Conservation (phyloP, 305 asterid genomes). For the Rubia occidens region DNA sequence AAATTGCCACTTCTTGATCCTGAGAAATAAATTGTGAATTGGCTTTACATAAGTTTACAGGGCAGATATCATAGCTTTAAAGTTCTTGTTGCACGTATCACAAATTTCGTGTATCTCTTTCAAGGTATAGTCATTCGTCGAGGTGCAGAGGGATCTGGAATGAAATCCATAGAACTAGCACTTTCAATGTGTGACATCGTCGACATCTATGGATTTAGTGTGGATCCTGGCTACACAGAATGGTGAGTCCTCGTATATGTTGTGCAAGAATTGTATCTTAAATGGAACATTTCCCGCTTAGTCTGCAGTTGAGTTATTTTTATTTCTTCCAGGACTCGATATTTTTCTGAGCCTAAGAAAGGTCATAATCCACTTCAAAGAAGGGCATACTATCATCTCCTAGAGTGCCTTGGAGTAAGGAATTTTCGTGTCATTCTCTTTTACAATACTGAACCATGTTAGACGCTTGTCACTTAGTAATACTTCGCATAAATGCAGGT, state of each 20-base stretch:
- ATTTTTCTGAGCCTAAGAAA: constrained; percentile 86
- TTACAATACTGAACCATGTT: not conserved
- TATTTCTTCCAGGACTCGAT: constrained; percentile 60
- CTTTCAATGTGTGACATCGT: constrained; percentile 97
- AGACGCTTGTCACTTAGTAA: not conserved
- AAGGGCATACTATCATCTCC: constrained; percentile 95
- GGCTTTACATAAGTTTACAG: not conserved
- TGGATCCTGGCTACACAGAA: constrained; percentile 98
- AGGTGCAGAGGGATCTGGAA: constrained; percentile 99
- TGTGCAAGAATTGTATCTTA: not conserved
- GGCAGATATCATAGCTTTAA: not conserved
- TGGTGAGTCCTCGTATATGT: constrained; percentile 42
- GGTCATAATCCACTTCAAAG: constrained; percentile 99
- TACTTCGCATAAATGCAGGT: constrained; percentile 38
- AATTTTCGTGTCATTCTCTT: not conserved
- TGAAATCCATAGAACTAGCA: constrained; percentile 95
- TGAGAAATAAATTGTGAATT: constrained; percentile 1
- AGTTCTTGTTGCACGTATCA: constrained; percentile 35
- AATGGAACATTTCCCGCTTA: not conserved
- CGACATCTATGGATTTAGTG: constrained; percentile 94
- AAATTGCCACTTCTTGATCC: constrained; percentile 15
- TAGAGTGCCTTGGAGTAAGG: constrained; percentile 96
- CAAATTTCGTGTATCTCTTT: constrained; percentile 91
- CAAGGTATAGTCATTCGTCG: constrained; percentile 96
- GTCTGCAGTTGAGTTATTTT: not conserved